Base-by-base conservation (phyloP, 768 basidiomycete genomes). In the Galerina marginata region DNA sequence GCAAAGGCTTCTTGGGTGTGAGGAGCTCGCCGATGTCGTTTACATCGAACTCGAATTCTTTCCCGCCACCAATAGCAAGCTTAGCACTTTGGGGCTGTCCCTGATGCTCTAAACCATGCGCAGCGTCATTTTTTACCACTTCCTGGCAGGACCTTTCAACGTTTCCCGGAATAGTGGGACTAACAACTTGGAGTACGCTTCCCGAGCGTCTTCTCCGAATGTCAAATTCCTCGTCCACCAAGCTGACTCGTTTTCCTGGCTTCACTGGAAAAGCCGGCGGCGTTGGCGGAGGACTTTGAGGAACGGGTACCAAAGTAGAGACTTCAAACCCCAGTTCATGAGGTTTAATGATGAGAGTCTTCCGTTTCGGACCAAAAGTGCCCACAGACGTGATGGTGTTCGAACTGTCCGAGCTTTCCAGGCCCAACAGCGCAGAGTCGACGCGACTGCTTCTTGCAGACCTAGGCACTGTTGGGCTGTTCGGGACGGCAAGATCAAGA, bases 301-400 rank as follows among this genome's bases (percentile, higher is more conserved):
- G 29, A 33, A 33, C 5, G 7, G 29, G 29, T 33, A 33, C 4
- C 29, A 33, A 33, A 33, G 29, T 33, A 49, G 15, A 37, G 23
- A 20, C 42, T 54, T 23, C 43, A 9, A 6, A 14, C 9, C 40
- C 52, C 20, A n/a, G 29, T 49, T 45, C 20, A 49, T 40, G 47
- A 33, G 29, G 5, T 33, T 33, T 33, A 5, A 33, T 33, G 29
- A 33, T 7, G 48, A 26, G 52, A 33, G 36, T 42, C 50, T 39
- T 56, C 15, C 54, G 54, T 47, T 52, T 54, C 15, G 61, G 61
- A 3, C 69, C 67, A 58, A 68, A 68, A 16, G 69, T 67, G 26
- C 64, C 66, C 23, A 62, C 56, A 59, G 69, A 69, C 9, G 55
- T 54, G 26, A 66, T 40, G 16, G 65, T 69, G 52, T 59, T 56